phyloP scores from a whole-genome alignment of 2,329 filamentous ascomycete genomes.

The Tolypocladium tropicale region DNA sequence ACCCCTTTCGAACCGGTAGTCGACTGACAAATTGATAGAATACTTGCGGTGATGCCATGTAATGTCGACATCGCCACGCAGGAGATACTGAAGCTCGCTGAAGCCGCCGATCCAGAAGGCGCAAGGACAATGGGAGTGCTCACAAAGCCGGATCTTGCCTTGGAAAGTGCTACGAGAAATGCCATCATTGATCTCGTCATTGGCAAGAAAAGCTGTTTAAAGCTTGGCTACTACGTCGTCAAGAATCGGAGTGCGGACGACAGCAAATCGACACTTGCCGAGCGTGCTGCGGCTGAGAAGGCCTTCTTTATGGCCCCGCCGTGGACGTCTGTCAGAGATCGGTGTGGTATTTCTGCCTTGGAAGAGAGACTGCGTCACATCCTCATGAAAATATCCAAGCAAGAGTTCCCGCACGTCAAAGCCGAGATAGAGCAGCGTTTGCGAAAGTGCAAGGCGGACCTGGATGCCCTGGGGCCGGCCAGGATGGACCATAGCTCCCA shows the following conservation, averaged over 20 bases:
- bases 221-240: constrained; percentile 38
- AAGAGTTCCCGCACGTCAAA: constrained; percentile 25
- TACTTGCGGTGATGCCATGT: constrained; percentile 33
- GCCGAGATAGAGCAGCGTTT: constrained; percentile 15
- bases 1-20: background rate
- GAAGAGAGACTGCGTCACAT: constrained; percentile 23
- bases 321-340: constrained; percentile 22
- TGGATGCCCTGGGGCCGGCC: constrained; percentile 19
- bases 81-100: constrained; percentile 26
- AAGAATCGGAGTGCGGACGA: constrained; percentile 37
- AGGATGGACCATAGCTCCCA: constrained; percentile 19
- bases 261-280: constrained; percentile 13
- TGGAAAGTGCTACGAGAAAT: constrained; percentile 25
- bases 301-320: constrained; percentile 24
- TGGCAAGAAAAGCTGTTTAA: constrained; percentile 28
- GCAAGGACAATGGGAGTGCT: constrained; percentile 36
- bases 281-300: constrained; percentile 22
- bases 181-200: constrained; percentile 29
- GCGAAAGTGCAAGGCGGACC: constrained; percentile 1
- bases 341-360: constrained; percentile 24
- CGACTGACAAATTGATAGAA: constrained; percentile 9
- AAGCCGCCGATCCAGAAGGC: constrained; percentile 26
- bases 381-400: constrained; percentile 28
- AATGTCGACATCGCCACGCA: constrained; percentile 30
- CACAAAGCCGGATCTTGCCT: constrained; percentile 50